These are phyloP conservation scores for Cordia subcordata DNA, from an alignment of 257 asterid species.

Conservation along the genomic window DNA sequence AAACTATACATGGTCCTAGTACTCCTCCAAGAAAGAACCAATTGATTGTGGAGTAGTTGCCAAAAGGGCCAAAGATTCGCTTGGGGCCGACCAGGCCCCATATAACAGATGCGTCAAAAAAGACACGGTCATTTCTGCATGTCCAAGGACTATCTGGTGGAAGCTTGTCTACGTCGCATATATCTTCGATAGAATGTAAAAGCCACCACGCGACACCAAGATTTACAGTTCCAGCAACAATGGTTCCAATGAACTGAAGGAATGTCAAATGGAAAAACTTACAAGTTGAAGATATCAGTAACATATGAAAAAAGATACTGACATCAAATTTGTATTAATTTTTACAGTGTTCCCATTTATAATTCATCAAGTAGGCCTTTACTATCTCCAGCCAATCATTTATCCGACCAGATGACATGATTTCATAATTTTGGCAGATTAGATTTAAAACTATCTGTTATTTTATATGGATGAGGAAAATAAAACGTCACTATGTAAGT, in stretches of 20 bases:
- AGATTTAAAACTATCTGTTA: too few species aligned
- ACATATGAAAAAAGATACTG: not conserved
- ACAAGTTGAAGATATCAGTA: too few species aligned
- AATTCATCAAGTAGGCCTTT: too few species aligned
- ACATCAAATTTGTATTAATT: too few species aligned
- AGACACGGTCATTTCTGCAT: slow-evolving; percentile 54
- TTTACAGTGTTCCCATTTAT: too few species aligned
- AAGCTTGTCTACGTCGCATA: slow-evolving; percentile 32
- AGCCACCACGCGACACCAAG: slow-evolving; percentile 46
- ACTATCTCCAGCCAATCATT: too few species aligned
- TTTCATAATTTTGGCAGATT: too few species aligned
- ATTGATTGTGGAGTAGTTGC: slow-evolving; percentile 57
- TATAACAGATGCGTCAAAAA: slow-evolving; percentile 68
- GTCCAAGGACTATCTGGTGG: slow-evolving; percentile 65
- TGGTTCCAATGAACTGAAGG: slow-evolving; percentile 46
- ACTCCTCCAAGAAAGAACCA: slow-evolving; percentile 64
- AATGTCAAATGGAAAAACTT: not conserved
- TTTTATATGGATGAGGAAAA: too few species aligned
- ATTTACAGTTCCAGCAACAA: slow-evolving; percentile 42
- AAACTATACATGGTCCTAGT: slow-evolving; percentile 51
- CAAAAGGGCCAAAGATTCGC: slow-evolving; percentile 51
- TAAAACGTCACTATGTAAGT: too few species aligned
- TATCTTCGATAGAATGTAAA: slow-evolving; percentile 22
- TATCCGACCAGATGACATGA: too few species aligned
- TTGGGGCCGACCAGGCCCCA: slow-evolving; percentile 72